Percentiles rank a stretch among this genome's conserved stretches.
phyloP scores from a whole-genome alignment of 495 filamentous ascomycete genomes.

The Aspergillus baeticus region DNA sequence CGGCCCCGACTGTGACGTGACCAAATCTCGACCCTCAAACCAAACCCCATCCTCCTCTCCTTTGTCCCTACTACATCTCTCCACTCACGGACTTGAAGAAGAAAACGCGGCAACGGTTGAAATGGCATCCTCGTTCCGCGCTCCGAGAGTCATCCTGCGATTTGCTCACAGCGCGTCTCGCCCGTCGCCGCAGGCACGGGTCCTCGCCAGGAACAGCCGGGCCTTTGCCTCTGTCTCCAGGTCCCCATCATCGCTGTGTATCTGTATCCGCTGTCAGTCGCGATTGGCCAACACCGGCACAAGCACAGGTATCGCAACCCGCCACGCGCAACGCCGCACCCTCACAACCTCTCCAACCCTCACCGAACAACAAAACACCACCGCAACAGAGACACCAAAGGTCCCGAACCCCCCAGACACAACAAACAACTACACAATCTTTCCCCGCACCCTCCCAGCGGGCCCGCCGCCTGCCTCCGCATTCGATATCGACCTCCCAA shows the following conservation, averaged over 20 bases:
- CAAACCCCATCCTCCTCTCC: neutral
- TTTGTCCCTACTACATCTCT: neutral
- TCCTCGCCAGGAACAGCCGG: neutral
- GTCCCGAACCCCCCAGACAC: slow-evolving; percentile 35
- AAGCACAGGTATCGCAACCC: neutral
- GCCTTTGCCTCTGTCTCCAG: neutral
- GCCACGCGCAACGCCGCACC: neutral
- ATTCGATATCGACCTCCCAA: slow-evolving; percentile 66
- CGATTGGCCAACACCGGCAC: neutral
- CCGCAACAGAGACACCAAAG: slow-evolving; percentile 5
- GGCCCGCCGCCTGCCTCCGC: slow-evolving; percentile 77
- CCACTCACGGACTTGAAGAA: neutral
- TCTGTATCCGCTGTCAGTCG: slow-evolving; percentile 11
- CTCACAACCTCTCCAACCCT: neutral
- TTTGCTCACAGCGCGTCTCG: neutral
- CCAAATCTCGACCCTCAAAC: neutral
- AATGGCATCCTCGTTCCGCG: slow-evolving; percentile 15
- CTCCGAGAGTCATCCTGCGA: slow-evolving; percentile 19
- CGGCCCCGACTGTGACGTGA: neutral
- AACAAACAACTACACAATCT: slow-evolving; percentile 78
- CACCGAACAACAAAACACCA: neutral
- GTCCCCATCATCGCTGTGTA: neutral
- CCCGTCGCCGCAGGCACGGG: neutral
- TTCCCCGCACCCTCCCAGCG: slow-evolving; percentile 73
- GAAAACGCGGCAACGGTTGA: neutral